A percentile compares a stretch with the other conserved stretches of the same genome.
These are phyloP conservation scores for Paspalum vaginatum DNA, from an alignment of 176 grass and related monocot genomes.

Conservation along the genomic window DNA sequence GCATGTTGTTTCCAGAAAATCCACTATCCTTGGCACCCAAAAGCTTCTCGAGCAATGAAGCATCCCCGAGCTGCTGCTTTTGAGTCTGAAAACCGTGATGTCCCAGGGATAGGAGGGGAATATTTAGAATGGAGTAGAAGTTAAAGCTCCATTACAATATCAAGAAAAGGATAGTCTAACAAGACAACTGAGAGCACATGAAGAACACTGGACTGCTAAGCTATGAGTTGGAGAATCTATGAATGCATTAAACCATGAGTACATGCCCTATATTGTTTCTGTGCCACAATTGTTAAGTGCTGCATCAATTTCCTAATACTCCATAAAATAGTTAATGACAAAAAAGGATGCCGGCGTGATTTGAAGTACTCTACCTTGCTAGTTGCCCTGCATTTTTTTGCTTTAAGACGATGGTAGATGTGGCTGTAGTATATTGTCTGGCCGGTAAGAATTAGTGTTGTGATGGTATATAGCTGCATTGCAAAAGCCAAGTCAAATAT, in stretches of 20 bases:
- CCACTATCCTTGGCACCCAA: slow-evolving; percentile 42
- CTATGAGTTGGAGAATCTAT: background rate
- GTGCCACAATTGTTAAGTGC: background rate
- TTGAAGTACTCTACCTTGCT: slow-evolving; percentile 49
- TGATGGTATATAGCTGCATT: slow-evolving; percentile 90
- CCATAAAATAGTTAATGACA: background rate
- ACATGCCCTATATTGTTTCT: background rate
- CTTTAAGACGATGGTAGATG: slow-evolving; percentile 63
- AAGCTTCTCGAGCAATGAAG: slow-evolving; percentile 56
- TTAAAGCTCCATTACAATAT: background rate
- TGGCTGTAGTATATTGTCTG: slow-evolving; percentile 84
- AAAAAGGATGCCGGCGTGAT: background rate
- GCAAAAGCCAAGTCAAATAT: slow-evolving; percentile 24
- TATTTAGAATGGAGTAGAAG: slow-evolving; percentile 16
- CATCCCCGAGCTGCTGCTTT: slow-evolving; percentile 43
- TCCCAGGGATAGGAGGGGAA: background rate
- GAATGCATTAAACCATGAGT: slow-evolving; percentile 10
- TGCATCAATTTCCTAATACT: slow-evolving; percentile 9
- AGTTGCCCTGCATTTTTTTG: slow-evolving; percentile 46
- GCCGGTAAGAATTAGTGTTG: slow-evolving; percentile 63
- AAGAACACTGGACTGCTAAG: slow-evolving; percentile 27
- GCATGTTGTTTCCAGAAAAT: slow-evolving; percentile 37
- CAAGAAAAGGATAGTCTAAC: slow-evolving; percentile 5
- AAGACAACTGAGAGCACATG: background rate
- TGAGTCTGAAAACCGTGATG: slow-evolving; percentile 40